A percentile compares a stretch with the other conserved stretches of the same genome.
Conservation (phyloP, 1,284 basidiomycete genomes). For the Boletus calvinii region DNA sequence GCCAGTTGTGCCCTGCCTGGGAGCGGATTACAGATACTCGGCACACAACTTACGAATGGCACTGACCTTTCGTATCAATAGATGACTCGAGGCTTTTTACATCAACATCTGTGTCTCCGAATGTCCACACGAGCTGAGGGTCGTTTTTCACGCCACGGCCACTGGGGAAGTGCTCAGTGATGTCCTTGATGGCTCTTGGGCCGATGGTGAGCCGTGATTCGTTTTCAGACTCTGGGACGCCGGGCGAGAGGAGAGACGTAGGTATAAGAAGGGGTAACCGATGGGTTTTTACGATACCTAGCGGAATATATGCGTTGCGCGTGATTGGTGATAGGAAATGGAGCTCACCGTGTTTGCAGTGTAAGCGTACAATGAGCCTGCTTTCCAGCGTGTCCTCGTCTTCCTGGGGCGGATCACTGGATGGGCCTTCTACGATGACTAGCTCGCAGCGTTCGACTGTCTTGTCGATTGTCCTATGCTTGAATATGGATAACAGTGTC, state of each 20-base stretch:
- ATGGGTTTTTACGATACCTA: conserved; percentile 80
- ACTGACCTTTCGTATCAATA: conserved; percentile 59
- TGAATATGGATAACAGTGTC: conserved; percentile 71
- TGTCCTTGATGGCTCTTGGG: conserved; percentile 65
- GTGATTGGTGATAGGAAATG: not conserved
- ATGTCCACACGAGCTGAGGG: conserved; percentile 75
- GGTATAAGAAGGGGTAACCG: conserved; percentile 59
- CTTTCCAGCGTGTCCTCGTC: conserved; percentile 66
- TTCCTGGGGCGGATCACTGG: conserved; percentile 41
- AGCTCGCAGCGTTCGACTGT: conserved; percentile 73
- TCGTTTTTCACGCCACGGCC: conserved; percentile 61
- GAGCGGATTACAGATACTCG: not conserved
- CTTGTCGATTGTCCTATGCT: conserved; percentile 71
- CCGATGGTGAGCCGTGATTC: conserved; percentile 70
- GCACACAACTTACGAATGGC: not conserved
- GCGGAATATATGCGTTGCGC: conserved; percentile 3
- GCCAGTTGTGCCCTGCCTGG: conserved; percentile 61
- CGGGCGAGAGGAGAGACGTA: conserved; percentile 59
- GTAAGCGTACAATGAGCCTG: conserved; percentile 64
- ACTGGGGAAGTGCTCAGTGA: conserved; percentile 77
- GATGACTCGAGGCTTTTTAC: conserved; percentile 68
- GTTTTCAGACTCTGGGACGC: conserved; percentile 48
- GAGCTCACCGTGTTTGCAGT: conserved; percentile 74
- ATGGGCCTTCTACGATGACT: conserved; percentile 56
- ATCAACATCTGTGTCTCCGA: conserved; percentile 61